Base-by-base conservation (phyloP, 164 flowering plant species). In the Aristolochia contorta region DNA sequence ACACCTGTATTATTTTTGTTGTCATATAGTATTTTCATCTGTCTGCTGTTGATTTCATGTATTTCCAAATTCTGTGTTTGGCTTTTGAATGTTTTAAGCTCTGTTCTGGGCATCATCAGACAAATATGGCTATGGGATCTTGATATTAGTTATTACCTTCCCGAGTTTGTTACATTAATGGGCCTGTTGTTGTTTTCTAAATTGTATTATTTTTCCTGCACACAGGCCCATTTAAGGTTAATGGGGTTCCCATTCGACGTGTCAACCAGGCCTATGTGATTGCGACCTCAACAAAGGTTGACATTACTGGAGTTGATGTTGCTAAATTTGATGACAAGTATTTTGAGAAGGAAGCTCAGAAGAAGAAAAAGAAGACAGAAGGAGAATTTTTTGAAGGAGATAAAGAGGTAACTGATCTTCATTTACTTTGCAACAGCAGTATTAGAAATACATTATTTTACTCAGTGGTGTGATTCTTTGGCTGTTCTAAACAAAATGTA, bases 241-340 rank as follows among this genome's bases (percentile, higher is more conserved):
- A 90, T 66, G 97, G 94, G 69, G 97, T 91, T 63, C 96, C 97
- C 16, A 73, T 91, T 22, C 78, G 96, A 57, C 78, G 94, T 45
- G 92, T 88, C 30, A 86, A 86, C 71, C 97, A 91, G 54, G 65
- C 92, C 0, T 91, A 88, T 69, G 90, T 85, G n/a, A 85, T 88
- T 70, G 94, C 73, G 19, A 91, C 97, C n/a, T 84, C 96, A 41
- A 86, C 96, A n/a, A 91, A 86, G 78, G 84, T 89, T 62, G 96
- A 91, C 61, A 72, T 86, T 30, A 75, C 86, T 43, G 87, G 85
- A 0, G 85, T 82, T 0, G 77, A 80, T 68, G 69, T 77, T 1
- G 84, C 77, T 8, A 88, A 91, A 71, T 80, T 86, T 71, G 86
- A 80, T 75, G 97, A 88, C 68, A 84, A 81, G 60, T 91, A 84